Percentiles rank a stretch among this genome's conserved stretches.
These are phyloP conservation scores for Lentinula guzmanii DNA, from an alignment of 768 basidiomycete species.

Conservation along the genomic window DNA sequence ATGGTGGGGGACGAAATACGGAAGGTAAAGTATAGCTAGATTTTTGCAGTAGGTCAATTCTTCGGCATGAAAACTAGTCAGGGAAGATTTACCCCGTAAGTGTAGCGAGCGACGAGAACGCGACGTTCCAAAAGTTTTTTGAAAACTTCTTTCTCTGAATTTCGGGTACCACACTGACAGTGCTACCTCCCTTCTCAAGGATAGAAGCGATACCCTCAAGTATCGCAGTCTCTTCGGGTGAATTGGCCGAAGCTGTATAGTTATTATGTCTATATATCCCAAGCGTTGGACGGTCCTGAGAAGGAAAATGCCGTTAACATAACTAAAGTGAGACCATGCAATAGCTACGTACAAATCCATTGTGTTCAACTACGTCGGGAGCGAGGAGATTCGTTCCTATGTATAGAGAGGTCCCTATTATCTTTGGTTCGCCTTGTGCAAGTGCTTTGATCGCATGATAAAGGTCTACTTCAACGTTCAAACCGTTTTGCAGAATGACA, in stretches of 20 bases:
- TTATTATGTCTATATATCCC: slow-evolving; percentile 50
- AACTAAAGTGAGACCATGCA: not conserved
- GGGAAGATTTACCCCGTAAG: slow-evolving; percentile 31
- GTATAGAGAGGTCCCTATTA: slow-evolving; percentile 50
- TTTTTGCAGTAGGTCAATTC: not conserved
- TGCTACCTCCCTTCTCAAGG: slow-evolving; percentile 41
- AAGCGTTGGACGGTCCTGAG: slow-evolving; percentile 43
- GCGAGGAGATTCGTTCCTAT: slow-evolving; percentile 44
- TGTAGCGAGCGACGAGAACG: slow-evolving; percentile 46
- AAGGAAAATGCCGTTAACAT: not conserved
- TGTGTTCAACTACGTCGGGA: slow-evolving; percentile 46
- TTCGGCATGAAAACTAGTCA: not conserved
- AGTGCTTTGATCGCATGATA: slow-evolving; percentile 44
- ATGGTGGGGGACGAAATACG: slow-evolving; percentile 43
- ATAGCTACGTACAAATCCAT: slow-evolving; percentile 39
- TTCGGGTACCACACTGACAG: slow-evolving; percentile 42
- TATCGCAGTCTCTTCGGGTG: slow-evolving; percentile 31
- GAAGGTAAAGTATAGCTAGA: slow-evolving; percentile 39
- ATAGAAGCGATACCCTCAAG: slow-evolving; percentile 40
- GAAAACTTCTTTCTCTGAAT: slow-evolving; percentile 57
- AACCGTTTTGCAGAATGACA: slow-evolving; percentile 65
- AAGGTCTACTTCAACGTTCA: slow-evolving; percentile 63
- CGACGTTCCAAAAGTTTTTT: slow-evolving; percentile 64
- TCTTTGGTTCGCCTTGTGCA: slow-evolving; percentile 37
- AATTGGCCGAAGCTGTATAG: slow-evolving; percentile 33